Base-by-base conservation (phyloP, 2,329 filamentous ascomycete species). In the Aphanocladium album region DNA sequence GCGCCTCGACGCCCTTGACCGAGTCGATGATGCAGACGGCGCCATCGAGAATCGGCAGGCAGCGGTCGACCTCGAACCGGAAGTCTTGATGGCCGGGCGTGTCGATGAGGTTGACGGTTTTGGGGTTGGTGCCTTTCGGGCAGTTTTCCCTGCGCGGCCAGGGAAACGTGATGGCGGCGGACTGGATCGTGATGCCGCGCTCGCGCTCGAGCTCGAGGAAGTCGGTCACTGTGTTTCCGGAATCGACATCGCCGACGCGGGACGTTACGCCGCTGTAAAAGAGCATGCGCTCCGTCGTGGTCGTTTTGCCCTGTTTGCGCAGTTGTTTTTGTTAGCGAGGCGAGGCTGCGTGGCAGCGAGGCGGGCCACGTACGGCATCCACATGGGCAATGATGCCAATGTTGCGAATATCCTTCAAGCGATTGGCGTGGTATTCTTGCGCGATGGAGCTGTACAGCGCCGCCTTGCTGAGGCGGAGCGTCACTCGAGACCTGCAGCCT, bases 361-460 rank as follows among this genome's bases (percentile, higher is more conserved):
- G 46, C n/a, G 39, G 11, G 19, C 49, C 14, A 73, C 81, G 60
- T 73, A 86, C 83, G 60, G 95, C 95, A 86, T 98, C 95, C 65
- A 99, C 96, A 74, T 99, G 95, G 62, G 95, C 95, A 73, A 99
- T 97, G 67, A 99, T 98, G 63, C 95, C 95, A 72, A 99, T 97
- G 71, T 99, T 99, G 67, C 93, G 84, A 56, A 93, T 95, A 68
- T 84, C 84, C 52, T 71, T 66, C 9, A 75, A 65, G 69, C 67
- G 27, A 25, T 41, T 52, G 45, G 51, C 14, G 25, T 51, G 53
- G 16, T 53, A 45, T 1, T 52, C 52, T 16, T 67, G 65, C 19
- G 62, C 43, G 9, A 64, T 46, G n/a, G 62, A 56, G 56, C 59
- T 60, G 54, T 70, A 57, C 2, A 45, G 35, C 16, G 52, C 37